Base-by-base conservation (phyloP, 306 rosid genomes). In the Malus asiatica region DNA sequence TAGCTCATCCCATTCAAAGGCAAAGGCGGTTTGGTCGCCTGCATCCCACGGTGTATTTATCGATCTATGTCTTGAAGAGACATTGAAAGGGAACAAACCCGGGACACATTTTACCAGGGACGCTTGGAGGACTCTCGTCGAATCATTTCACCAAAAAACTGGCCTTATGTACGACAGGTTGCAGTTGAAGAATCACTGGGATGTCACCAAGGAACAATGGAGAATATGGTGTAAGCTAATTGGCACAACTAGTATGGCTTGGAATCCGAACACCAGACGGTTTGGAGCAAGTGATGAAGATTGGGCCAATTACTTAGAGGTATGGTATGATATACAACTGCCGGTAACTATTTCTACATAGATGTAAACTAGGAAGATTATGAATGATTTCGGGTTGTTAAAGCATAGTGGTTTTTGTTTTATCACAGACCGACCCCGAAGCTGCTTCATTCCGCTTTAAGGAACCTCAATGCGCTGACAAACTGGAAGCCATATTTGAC, bases 171-270 rank as follows among this genome's bases (percentile, higher is more conserved):
- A 83, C 71, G 82, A 80, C 12, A 84, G 90, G 62, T 27, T 87
- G 72, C 91, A 88, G 73, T 84, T 90, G 79, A 90, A 90, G 90
- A 90, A 90, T 84, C 93, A 87, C 77, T 88, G 96, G 90, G 89
- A 88, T 80, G 53, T 70, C 78, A 87, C 88, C 3, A 90, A 87
- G 85, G 89, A 85, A 73, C 91, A 85, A 66, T 85, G 96, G 93
- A 88, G 72, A 84, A 66, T 78, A 74, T 90, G 93, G 91, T 76
- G 80, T 78, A 87, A 88, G 82, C 88, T 87, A 66, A 70, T 85
- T 69, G 76, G 84, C 86, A 86, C 96, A 70, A 51, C 52, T 77
- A 77, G 78, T 62, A 86, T 90, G 93, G 88, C 87, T 55, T 90
- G 95, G 91, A 82, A 90, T 81, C 88, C 86, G 70, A 68, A 74